Percentiles rank a stretch among this genome's conserved stretches.
Conservation (phyloP, 2,329 filamentous ascomycete species). For the Aspergillus unguis region DNA sequence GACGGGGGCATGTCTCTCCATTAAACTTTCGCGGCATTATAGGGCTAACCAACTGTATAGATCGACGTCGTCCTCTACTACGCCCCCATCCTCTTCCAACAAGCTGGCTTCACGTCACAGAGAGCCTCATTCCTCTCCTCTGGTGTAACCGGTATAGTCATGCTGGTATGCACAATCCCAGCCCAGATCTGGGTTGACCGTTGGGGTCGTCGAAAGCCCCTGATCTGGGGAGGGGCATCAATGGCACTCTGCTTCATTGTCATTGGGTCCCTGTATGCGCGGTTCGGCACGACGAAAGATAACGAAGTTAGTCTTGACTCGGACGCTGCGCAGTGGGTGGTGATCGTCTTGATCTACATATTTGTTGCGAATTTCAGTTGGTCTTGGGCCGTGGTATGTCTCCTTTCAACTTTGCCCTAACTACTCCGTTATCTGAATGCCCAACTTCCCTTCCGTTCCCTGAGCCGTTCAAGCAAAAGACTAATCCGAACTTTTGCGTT, state of each 20-base stretch:
- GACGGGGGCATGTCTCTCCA: slow-evolving; percentile 10
- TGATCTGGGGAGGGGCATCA: slow-evolving; percentile 25
- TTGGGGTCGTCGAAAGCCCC: slow-evolving; percentile 27
- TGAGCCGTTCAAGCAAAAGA: too few relatives aligned
- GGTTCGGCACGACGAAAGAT: slow-evolving; percentile 12
- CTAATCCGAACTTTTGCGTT: too few relatives aligned
- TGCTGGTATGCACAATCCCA: slow-evolving; percentile 29
- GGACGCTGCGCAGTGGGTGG: slow-evolving; percentile 16
- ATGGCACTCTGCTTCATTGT: slow-evolving; percentile 23
- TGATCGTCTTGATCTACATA: slow-evolving; percentile 30
- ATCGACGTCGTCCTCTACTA: slow-evolving; percentile 26
- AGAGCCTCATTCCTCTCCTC: slow-evolving; percentile 27
- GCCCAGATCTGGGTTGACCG: slow-evolving; percentile 30
- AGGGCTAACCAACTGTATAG: slow-evolving; percentile 4
- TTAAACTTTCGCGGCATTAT: neutral
- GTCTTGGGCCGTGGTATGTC: slow-evolving; percentile 25
- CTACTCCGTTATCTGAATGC: too few relatives aligned
- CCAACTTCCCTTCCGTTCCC: too few relatives aligned
- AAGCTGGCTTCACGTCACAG: slow-evolving; percentile 24
- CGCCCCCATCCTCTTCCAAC: slow-evolving; percentile 29
- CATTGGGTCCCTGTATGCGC: slow-evolving; percentile 15
- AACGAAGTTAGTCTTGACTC: slow-evolving; percentile 18
- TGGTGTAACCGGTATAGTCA: slow-evolving; percentile 27
- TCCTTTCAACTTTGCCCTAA: neutral
- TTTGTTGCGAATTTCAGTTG: slow-evolving; percentile 29